Base-by-base conservation (phyloP, 2,329 filamentous ascomycete species). In the Zymoseptoria tritici region DNA sequence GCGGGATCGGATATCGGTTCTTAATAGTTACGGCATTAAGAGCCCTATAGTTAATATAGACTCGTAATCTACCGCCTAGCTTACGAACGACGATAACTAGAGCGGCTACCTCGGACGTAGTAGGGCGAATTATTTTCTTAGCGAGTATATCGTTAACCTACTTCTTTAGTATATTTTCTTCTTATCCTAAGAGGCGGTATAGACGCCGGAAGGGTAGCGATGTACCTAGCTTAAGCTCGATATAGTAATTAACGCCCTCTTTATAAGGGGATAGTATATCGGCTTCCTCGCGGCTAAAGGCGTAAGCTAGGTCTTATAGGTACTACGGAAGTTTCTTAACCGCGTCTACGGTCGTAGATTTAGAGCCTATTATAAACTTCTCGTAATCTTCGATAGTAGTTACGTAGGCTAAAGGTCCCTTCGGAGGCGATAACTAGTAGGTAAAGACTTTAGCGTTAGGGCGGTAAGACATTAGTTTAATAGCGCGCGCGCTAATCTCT, bases 21-120 rank as follows among this genome's bases (percentile, higher is more conserved):
- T 60, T 60, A 26, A 54, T 51, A 21, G 51, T 60, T 2, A 60
- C 8, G 1, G 19, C 50, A 16, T 60, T 60, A 19, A 60, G 31
- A 1, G 21, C 54, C 16, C 51, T 4, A 19, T 60, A 60, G 20
- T 60, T 22, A 1, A 57, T 50, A 29, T 22, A 57, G 8, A 57
- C 8, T 5, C 42, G 42, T 36, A 60, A 36, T 1, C 54, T 42
- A 2, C 51, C 31, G 2, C 54, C 46, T 11, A n/a, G 57, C 21
- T 59, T 59, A 11, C 49, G 54, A 29, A 59, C 49, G 2, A 60
- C 36, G 29, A 60, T 49, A 31, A 57, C 24, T 7, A 29, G 54
- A 2, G 21, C n/a, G 19, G 54, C 29, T 9, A 9, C 49, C 9
- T 22, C 26, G 4, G 36, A 60, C 8, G 53, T 60, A 22, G 20